Base-by-base conservation (phyloP, 805 yeast genomes). In the Trichomonascus vanleenenianus region DNA sequence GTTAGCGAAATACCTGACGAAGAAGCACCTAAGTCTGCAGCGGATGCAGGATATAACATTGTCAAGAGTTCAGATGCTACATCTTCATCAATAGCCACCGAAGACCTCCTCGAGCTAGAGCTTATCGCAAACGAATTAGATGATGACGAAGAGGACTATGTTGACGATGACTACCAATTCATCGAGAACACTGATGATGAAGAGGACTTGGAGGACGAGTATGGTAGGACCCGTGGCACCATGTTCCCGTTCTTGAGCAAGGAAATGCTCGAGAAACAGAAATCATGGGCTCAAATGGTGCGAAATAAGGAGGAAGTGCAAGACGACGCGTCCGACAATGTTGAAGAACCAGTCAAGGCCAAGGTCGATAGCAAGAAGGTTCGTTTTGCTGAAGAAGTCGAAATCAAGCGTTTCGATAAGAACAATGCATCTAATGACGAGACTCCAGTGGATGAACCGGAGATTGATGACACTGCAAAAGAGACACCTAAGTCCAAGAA, bases 371-470 rank as follows among this genome's bases (percentile, higher is more conserved):
- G 20, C 14, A 39, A 35, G 43, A 39, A n/a, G 16, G 45, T 31
- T 8, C 60, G 71, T 14, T 82, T 81, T 62, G 69, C 79, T 0
- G 68, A 69, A 1, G 64, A 64, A 2, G 65, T 79, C 30, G 75
- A 79, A 39, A 73, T 83, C 9, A 80, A 79, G 50, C 79, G 78
- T 46, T 70, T 82, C 40, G 83, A 76, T 41, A 31, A 30, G 32
- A 34, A 22, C 8, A 30, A 35, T 4, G 19, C 36, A 10, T n/a
- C 14, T 12, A 30, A 20, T 16, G 41, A 39, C 2, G 18, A n/a
- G n/a, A 20, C 38, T 2, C 39, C 39, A 2, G 18, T n/a, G 15
- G 32, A 36, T 9, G 44, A 42, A 27, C 37, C 36, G 16, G 40
- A 40, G 44, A 47, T 37, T 44, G 49, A 39, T n/a, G 14, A 41